Base-by-base conservation (phyloP, 768 basidiomycete genomes). In the Amanita jacksonii region DNA sequence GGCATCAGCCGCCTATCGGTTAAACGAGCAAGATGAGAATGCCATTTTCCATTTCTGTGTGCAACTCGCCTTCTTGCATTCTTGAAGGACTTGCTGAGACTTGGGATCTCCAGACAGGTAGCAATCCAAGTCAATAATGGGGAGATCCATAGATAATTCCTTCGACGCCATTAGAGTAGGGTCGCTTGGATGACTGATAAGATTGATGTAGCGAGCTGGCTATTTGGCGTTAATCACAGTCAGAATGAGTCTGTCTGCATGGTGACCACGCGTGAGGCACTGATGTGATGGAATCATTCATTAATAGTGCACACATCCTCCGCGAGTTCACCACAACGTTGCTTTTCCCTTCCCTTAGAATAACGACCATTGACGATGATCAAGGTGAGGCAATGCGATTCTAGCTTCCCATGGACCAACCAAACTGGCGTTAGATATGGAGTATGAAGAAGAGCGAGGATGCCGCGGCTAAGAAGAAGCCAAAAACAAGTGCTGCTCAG, bases 391-490 rank as follows among this genome's bases (percentile, higher is more conserved):
- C 23, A 20, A 28, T 35, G 15, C 19, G 16, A 37, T 20, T 25
- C 13, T 36, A 30, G 16, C 4, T 38, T 10, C 27, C 16, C 22
- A 13, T 34, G 32, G 9, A 9, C 41, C 38, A 46, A 36, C 36
- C 9, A 20, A 12, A 12, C 13, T 51, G 25, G 46, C 10, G 34
- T 31, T 49, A 99, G 96, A 97, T 99, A 57, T 97, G 96, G 85
- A 89, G 83, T 53, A 91, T 99, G 85, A 98, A 98, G 81, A 98
- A 98, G 82, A 88, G 84, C 57, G 91, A 97, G 72, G 90, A 98
- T 58, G 88, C 88, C 45, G 91, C 92, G 43, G 83, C 89, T 5
- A 97, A 91, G 85, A 94, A 81, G 79, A 89, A 85, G 74, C 96
- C 96, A 34, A 97, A 94, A 79, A 96, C 91, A 35, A 90, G 88